Conservation (phyloP, 306 rosid species). For the Cyamopsis tetragonoloba region DNA sequence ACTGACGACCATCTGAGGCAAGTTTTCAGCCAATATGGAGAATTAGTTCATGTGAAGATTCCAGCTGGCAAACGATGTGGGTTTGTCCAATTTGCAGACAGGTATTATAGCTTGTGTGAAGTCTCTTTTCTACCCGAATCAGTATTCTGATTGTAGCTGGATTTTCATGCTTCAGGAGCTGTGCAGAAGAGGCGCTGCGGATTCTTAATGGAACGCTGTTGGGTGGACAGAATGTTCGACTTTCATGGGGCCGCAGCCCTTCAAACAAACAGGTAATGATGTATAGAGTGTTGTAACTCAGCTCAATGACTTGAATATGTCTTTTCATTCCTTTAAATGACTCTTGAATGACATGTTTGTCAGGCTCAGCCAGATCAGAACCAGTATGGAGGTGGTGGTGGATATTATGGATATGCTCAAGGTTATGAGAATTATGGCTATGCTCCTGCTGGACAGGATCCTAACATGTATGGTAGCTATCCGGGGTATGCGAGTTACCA, state of each 20-base stretch:
- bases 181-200: slow-evolving; percentile 83
- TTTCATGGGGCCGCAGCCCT: slow-evolving; percentile 99
- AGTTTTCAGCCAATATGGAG: slow-evolving; percentile 84
- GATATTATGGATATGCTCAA: slow-evolving; percentile 77
- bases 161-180: slow-evolving; percentile 50
- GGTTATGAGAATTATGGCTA: slow-evolving; percentile 84
- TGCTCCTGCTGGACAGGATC: slow-evolving; percentile 77
- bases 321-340: background rate
- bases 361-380: slow-evolving; percentile 65
- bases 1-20: slow-evolving; percentile 85
- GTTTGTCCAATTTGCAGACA: slow-evolving; percentile 88
- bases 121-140: background rate
- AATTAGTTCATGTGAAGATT: slow-evolving; percentile 85
- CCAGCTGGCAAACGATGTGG: slow-evolving; percentile 97
- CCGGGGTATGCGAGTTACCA: slow-evolving; percentile 74
- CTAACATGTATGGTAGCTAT: slow-evolving; percentile 72
- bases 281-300: background rate
- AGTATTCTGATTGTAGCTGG: background rate
- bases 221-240: slow-evolving; percentile 90
- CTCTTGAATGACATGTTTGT: background rate
- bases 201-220: slow-evolving; percentile 56
- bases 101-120: slow-evolving; percentile 34
- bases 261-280: slow-evolving; percentile 77
- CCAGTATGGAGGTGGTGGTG: slow-evolving; percentile 59
- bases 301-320: background rate